Percentiles rank a stretch among this genome's conserved stretches.
Evolutionary conservation across 2,329 filamentous ascomycete genomes (phyloP).

Genomic region (Ceratocystis cubensis): DNA sequence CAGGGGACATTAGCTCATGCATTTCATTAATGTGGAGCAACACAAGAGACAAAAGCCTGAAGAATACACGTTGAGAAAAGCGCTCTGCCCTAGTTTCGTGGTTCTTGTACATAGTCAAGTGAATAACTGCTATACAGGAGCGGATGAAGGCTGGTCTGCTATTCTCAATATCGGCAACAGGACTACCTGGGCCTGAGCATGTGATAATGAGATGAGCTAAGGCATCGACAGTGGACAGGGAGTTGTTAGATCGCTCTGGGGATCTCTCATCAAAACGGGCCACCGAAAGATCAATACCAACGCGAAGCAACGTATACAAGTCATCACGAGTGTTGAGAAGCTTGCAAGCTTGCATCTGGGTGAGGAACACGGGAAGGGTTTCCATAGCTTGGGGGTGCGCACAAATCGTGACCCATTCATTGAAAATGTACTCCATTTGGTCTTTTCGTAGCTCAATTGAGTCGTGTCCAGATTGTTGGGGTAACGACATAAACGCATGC

Average conservation of each 20-base stretch:
- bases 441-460: slow-evolving; percentile 50
- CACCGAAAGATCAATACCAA: slow-evolving; percentile 68
- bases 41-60: slow-evolving; percentile 64
- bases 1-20: slow-evolving; percentile 4
- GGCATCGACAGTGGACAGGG: slow-evolving; percentile 52
- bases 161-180: slow-evolving; percentile 10
- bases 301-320: slow-evolving; percentile 64
- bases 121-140: slow-evolving; percentile 62
- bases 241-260: slow-evolving; percentile 45
- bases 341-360: slow-evolving; percentile 64
- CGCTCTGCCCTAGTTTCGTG: slow-evolving; percentile 66
- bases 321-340: slow-evolving; percentile 65
- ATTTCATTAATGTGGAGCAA: slow-evolving; percentile 63
- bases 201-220: slow-evolving; percentile 68
- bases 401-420: slow-evolving; percentile 80
- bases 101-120: slow-evolving; percentile 74
- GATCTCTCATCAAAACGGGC: slow-evolving; percentile 62
- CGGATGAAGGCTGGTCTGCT: slow-evolving; percentile 59
- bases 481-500: slow-evolving; percentile 29
- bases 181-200: slow-evolving; percentile 39
- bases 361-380: slow-evolving; percentile 64
- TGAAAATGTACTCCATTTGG: slow-evolving; percentile 88
- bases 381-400: slow-evolving; percentile 66
- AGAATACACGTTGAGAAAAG: slow-evolving; percentile 83
- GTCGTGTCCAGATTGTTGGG: slow-evolving; percentile 30